A percentile compares a stretch with the other conserved stretches of the same genome.
phyloP scores from a whole-genome alignment of 306 rosid species.

The Cucumis melo region DNA sequence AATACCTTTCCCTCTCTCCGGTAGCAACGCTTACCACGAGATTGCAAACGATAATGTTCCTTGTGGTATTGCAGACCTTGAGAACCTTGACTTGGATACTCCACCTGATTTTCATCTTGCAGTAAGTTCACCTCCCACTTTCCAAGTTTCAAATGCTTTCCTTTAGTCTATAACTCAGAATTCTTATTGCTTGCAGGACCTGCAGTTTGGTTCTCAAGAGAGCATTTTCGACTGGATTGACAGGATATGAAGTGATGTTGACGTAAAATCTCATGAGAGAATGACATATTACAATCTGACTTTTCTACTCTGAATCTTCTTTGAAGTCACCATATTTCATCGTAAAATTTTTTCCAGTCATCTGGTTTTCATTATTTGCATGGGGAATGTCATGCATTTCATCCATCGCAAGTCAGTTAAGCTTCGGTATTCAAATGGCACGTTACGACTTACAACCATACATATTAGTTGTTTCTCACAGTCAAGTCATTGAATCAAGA shows the following conservation, averaged over 20 bases:
- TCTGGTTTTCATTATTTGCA: background rate
- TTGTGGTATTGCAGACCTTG: conserved; percentile 38
- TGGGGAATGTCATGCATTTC: background rate
- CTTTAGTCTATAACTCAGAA: conserved; percentile 2
- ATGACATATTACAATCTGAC: background rate
- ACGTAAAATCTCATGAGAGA: background rate
- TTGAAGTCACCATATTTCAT: background rate
- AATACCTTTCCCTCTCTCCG: conserved; percentile 6
- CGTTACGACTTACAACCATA: background rate
- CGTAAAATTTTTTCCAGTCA: background rate
- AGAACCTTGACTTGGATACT: conserved; percentile 47
- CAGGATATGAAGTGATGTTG: conserved; percentile 21
- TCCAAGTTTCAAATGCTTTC: background rate
- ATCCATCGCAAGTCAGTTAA: background rate
- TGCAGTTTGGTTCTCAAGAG: conserved; percentile 61
- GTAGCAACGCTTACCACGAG: conserved; percentile 5
- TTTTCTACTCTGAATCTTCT: background rate
- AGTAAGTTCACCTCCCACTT: conserved; percentile 31
- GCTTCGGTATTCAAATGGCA: background rate
- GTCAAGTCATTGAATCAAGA: background rate
- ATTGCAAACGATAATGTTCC: conserved; percentile 15
- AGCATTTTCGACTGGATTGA: conserved; percentile 43
- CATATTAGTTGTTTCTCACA: background rate
- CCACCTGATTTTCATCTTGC: conserved; percentile 66
- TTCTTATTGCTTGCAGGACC: conserved; percentile 31